Base-by-base conservation (phyloP, 2,329 filamentous ascomycete genomes). In the Bipolaris cookei region DNA sequence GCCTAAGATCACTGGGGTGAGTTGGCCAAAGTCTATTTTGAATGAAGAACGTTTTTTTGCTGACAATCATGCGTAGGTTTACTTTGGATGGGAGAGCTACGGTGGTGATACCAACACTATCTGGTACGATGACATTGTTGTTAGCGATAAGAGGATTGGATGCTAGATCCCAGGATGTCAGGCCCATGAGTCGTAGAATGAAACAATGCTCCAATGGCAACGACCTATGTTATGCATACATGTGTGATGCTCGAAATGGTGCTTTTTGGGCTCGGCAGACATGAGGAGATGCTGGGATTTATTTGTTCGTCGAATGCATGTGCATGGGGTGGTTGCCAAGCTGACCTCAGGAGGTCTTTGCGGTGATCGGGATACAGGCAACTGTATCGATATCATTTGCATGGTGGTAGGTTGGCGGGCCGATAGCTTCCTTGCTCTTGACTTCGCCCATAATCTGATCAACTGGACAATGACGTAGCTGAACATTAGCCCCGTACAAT, bases 11-110 rank as follows among this genome's bases (percentile, higher is more conserved):
- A 82, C 81, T 0, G 84, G 69, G 6, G 76, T 44, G 25, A 44
- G 42, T 44, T 11, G 1, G 25, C 2, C 14, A 16, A 30, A 16
- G 30, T 28, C 16, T 8, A 16, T 32, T 16, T 13, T 20, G 10
- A 1, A 7, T 1, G 1, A 6, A 4, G 23, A 23, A n/a, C 13
- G 10, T 42, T 14, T 30, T 8, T 44, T 44, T 44, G 25, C 42
- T 44, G 10, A 44, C 25, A 16, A 16, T 20, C 7, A 3, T 20
- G 21, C 16, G 18, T 8, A 44, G 42, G 42, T 87, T 25, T 85
- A 87, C 73, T 87, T 87, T 60, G 85, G 85, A 0, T 87, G 85
- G 85, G 85, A 88, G 78, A 83, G 81, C 4, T 88, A 88, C 62
- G 83, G 84, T 8, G 84, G 84, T 0, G 84, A 85, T 58, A 74